phyloP scores from a whole-genome alignment of 768 basidiomycete genomes.

The Podaxis pistillaris region DNA sequence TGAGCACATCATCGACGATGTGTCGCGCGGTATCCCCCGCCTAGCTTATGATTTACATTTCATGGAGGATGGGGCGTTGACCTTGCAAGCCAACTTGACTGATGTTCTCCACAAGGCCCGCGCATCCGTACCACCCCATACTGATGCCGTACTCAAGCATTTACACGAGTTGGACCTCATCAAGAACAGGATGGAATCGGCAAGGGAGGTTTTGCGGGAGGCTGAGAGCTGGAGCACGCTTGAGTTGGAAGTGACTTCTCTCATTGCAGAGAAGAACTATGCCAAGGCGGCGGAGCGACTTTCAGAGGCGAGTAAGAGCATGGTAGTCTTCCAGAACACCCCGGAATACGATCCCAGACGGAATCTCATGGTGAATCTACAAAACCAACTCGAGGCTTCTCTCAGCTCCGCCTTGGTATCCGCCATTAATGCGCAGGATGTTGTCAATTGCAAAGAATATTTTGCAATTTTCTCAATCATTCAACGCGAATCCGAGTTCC shows the following conservation, averaged over 20 bases:
- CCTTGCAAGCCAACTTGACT: constrained; percentile 66
- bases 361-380: constrained; percentile 84
- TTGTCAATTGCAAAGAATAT: constrained; percentile 70
- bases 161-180: constrained; percentile 82
- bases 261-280: constrained; percentile 78
- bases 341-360: constrained; percentile 87
- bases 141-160: constrained; percentile 66
- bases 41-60: constrained; percentile 96
- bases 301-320: constrained; percentile 83
- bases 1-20: constrained; percentile 89
- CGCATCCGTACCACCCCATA: constrained; percentile 53
- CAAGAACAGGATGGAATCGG: constrained; percentile 83
- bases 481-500: constrained; percentile 88
- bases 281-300: constrained; percentile 90
- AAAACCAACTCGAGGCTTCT: constrained; percentile 93
- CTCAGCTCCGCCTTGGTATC: constrained; percentile 88
- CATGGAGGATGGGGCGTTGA: constrained; percentile 88
- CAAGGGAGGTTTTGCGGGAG: constrained; percentile 86
- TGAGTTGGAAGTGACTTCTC: constrained; percentile 85
- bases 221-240: constrained; percentile 97
- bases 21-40: constrained; percentile 86
- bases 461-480: constrained; percentile 89
- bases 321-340: constrained; percentile 92
- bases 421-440: constrained; percentile 79
- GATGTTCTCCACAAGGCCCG: constrained; percentile 57